Percentiles rank a stretch among this genome's conserved stretches.
Evolutionary conservation across 148 eudicot species (phyloP).

Genomic region (Beta vulgaris): DNA sequence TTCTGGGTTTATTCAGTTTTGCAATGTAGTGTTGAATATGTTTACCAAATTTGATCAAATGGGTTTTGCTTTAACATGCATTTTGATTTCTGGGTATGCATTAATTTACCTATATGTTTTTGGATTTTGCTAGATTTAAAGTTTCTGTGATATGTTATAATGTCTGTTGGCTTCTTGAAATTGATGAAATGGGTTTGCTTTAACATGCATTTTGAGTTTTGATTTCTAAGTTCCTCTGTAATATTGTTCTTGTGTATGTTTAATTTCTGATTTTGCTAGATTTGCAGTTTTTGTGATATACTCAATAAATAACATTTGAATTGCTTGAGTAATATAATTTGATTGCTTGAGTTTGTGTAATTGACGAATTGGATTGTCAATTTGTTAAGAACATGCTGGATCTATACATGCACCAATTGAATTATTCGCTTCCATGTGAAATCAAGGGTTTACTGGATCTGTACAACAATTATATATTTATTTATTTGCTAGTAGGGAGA

Average conservation of each 20-base stretch:
- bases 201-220: neutral
- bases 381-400: neutral
- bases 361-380: neutral
- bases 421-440: neutral
- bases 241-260: neutral
- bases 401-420: neutral
- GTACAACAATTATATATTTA: neutral
- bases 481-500: too few species aligned
- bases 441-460: neutral
- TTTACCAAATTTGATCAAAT: neutral
- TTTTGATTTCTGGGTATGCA: neutral
- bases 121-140: too few species aligned
- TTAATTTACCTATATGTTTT: too few species aligned
- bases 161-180: too few species aligned
- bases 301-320: neutral
- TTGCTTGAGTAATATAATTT: neutral
- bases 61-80: neutral
- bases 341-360: neutral
- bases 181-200: neutral
- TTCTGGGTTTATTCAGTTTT: neutral
- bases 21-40: neutral
- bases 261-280: neutral
- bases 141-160: too few species aligned
- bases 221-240: neutral
- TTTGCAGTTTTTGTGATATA: neutral